These are phyloP conservation scores for Piper betle DNA, from an alignment of 164 flowering plant genomes.

Conservation along the genomic window DNA sequence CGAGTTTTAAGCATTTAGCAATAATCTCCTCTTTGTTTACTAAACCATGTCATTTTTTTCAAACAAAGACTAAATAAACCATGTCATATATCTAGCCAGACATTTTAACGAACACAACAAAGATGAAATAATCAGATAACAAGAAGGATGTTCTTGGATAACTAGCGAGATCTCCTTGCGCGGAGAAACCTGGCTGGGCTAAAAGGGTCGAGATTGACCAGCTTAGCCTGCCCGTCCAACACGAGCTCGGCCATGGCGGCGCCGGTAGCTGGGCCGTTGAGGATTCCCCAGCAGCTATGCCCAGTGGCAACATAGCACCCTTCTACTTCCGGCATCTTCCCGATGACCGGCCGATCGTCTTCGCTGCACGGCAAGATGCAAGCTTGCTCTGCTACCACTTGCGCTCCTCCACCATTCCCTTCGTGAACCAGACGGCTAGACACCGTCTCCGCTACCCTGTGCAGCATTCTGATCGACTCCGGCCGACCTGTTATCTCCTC, in stretches of 20 bases:
- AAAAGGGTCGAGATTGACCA: slow-evolving; percentile 61
- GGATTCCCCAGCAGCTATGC: slow-evolving; percentile 94
- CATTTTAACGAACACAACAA: neutral
- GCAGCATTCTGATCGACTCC: slow-evolving; percentile 52
- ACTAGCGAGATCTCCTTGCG: neutral
- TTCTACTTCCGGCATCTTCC: slow-evolving; percentile 56
- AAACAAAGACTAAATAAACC: no score
- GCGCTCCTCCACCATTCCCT: slow-evolving; percentile 40
- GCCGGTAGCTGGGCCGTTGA: slow-evolving; percentile 89
- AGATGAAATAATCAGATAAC: neutral
- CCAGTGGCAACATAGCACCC: slow-evolving; percentile 93
- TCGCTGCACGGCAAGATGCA: slow-evolving; percentile 82
- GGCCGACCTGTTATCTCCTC: slow-evolving; percentile 39
- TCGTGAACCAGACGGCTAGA: slow-evolving; percentile 66
- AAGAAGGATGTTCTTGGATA: neutral
- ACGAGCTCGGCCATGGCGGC: slow-evolving; percentile 86
- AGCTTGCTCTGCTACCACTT: slow-evolving; percentile 77
- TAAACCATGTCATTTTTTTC: neutral
- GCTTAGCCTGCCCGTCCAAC: slow-evolving; percentile 50
- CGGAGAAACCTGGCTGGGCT: slow-evolving; percentile 54
- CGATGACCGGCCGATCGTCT: slow-evolving; percentile 62
- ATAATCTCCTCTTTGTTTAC: neutral
- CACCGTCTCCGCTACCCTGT: slow-evolving; percentile 56
- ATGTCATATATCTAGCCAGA: neutral
- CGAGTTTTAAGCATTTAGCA: slow-evolving; percentile 7